These are phyloP conservation scores for Yarrowia keelungensis DNA, from an alignment of 805 yeast species.

Conservation along the genomic window DNA sequence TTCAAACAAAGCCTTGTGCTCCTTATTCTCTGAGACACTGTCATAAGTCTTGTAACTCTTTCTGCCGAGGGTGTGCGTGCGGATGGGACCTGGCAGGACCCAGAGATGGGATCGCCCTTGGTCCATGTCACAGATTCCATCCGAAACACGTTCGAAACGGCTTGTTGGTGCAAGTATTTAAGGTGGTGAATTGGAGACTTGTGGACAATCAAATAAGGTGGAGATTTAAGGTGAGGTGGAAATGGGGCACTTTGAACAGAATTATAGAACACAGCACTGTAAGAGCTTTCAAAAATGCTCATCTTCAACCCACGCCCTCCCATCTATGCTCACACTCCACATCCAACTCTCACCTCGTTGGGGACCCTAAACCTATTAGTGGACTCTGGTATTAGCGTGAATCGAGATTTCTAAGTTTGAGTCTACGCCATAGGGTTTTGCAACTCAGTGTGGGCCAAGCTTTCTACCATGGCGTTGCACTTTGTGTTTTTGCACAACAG, in stretches of 20 bases:
- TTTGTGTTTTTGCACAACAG: slow-evolving; percentile 31
- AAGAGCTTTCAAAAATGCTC: no score
- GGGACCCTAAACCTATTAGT: slow-evolving; percentile 30
- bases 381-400: slow-evolving; percentile 22
- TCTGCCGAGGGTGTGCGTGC: slow-evolving; percentile 13
- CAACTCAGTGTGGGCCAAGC: slow-evolving; percentile 11
- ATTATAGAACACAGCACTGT: no score
- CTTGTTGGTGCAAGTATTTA: neutral
- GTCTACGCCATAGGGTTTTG: slow-evolving; percentile 21
- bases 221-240: no score
- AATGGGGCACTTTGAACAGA: no score
- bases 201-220: no score
- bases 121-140: slow-evolving; percentile 34
- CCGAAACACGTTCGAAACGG: slow-evolving; percentile 31
- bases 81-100: slow-evolving; percentile 25
- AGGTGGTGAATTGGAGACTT: no score
- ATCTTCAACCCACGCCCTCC: no score
- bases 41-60: neutral
- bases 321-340: no score
- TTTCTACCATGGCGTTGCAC: slow-evolving; percentile 10
- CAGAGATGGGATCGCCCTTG: slow-evolving; percentile 32
- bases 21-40: slow-evolving; percentile 6
- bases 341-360: no score
- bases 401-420: slow-evolving; percentile 15
- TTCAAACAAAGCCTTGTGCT: no score